Conservation (phyloP, 176 grass and related monocot genomes). For the Lolium multiflorum region DNA sequence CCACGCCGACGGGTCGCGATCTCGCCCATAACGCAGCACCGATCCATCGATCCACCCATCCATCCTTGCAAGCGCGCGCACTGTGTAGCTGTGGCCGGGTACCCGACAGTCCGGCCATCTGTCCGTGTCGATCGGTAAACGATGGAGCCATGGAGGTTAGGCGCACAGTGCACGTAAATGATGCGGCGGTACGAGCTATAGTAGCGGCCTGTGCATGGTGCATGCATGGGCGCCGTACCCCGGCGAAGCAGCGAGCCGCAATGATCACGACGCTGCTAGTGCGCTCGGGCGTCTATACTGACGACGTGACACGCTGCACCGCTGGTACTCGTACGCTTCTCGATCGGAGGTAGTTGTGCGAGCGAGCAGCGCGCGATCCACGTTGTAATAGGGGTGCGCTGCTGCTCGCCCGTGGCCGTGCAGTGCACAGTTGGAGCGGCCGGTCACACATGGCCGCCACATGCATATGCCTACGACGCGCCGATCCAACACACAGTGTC, state of each 20-base stretch:
- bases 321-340: too few relatives aligned
- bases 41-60: not conserved
- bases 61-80: not conserved
- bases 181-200: too few relatives aligned
- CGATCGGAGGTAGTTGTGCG: too few relatives aligned
- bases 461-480: not conserved
- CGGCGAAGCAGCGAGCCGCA: too few relatives aligned
- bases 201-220: too few relatives aligned
- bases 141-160: too few relatives aligned
- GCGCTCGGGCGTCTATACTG: too few relatives aligned
- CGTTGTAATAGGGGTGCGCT: not conserved
- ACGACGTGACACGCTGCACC: too few relatives aligned
- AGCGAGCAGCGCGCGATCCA: not conserved
- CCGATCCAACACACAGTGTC: not conserved
- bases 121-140: not conserved
- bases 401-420: not conserved
- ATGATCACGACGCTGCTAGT: too few relatives aligned
- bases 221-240: too few relatives aligned
- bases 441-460: not conserved
- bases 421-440: not conserved
- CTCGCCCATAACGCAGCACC: constrained; percentile 24
- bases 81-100: not conserved
- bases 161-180: too few relatives aligned
- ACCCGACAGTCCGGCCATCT: not conserved
- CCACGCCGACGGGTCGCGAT: not conserved